Conservation (phyloP, 176 grass and related monocot species). For the Poa annua region DNA sequence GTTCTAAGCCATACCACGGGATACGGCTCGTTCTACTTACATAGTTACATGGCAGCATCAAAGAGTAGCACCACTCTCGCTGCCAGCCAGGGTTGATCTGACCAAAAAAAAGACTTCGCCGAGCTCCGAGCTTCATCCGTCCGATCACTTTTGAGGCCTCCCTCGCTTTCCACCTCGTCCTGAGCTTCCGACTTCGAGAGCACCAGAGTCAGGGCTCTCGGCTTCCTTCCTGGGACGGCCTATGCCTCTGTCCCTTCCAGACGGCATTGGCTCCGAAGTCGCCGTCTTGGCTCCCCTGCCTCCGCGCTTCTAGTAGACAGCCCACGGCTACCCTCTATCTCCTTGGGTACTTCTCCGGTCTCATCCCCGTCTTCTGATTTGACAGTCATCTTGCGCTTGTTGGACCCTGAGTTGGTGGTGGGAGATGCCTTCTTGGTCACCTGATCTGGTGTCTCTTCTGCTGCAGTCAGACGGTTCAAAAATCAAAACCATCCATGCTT, state of each 20-base stretch:
- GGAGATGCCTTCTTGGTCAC: conserved; percentile 53
- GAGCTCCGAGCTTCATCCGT: not conserved
- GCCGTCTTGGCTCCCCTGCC: conserved; percentile 58
- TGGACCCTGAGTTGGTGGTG: conserved; percentile 57
- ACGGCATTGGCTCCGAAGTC: conserved; percentile 42
- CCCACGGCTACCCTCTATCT: conserved; percentile 50
- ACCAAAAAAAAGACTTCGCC: not conserved
- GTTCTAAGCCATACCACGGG: too few species aligned
- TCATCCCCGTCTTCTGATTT: conserved; percentile 62
- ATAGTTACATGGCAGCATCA: not conserved
- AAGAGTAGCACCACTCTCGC: not conserved
- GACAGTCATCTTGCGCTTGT: conserved; percentile 65
- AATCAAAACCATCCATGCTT: conserved; percentile 8
- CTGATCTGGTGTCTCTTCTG: conserved; percentile 34
- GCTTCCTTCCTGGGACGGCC: conserved; percentile 62
- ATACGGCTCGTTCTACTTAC: not conserved
- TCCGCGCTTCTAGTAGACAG: conserved; percentile 56
- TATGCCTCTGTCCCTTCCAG: conserved; percentile 62
- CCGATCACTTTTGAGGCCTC: conserved; percentile 42
- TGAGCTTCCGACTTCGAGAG: conserved; percentile 32
- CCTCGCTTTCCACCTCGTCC: conserved; percentile 51
- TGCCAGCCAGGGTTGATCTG: not conserved
- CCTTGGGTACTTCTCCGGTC: conserved; percentile 20
- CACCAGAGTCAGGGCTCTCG: conserved; percentile 33
- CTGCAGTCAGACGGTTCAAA: conserved; percentile 40